These are phyloP conservation scores for Discostella stelligeroides DNA, from an alignment of 108 stramenopile genomes.

Conservation along the genomic window DNA sequence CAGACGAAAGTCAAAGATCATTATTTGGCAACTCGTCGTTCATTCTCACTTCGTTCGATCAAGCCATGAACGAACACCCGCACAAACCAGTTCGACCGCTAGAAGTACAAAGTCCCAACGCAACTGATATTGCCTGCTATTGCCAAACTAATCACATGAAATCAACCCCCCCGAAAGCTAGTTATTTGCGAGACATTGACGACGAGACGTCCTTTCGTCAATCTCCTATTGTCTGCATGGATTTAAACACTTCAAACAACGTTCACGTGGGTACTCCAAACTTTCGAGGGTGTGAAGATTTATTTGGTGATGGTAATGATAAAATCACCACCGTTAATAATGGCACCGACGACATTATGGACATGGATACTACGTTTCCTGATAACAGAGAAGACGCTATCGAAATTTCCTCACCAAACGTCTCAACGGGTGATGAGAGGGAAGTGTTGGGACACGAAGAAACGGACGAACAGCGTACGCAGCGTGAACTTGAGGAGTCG, in stretches of 20 bases:
- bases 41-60: no score
- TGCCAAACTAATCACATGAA: neutral
- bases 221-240: constrained; percentile 3
- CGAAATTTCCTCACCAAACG: constrained; percentile 6
- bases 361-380: constrained; percentile 20
- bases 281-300: no score
- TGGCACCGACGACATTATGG: neutral
- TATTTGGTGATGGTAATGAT: neutral
- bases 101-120: constrained; percentile 4
- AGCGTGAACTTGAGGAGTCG: constrained; percentile 78
- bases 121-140: neutral
- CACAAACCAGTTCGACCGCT: neutral
- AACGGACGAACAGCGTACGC: constrained; percentile 59
- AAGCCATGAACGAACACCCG: neutral
- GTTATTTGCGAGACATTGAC: neutral
- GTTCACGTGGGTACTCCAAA: neutral
- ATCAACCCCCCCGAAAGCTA: neutral
- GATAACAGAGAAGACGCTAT: constrained; percentile 15
- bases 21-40: no score
- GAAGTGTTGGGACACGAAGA: constrained; percentile 17
- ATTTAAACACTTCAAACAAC: constrained; percentile 6
- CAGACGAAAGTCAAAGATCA: no score
- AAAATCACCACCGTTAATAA: neutral
- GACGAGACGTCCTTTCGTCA: neutral
- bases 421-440: constrained; percentile 2